Evolutionary conservation across 2,329 filamentous ascomycete genomes (phyloP).

Genomic region (Thielaviopsis punctulata): DNA sequence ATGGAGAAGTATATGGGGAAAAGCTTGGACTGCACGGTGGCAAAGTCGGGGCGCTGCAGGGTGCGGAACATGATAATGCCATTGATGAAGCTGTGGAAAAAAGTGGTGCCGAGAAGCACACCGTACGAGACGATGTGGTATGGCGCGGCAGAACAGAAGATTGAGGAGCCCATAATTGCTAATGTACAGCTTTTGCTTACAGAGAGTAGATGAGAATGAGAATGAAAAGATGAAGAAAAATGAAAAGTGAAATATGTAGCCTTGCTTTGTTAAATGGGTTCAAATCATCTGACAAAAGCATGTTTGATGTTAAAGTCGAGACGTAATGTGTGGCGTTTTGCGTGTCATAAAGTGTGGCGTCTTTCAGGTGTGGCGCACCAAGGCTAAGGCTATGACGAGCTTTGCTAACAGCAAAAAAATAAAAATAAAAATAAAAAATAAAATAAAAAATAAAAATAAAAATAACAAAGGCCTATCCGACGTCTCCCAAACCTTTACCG

Average conservation of each 20-base stretch:
- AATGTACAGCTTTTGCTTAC: too few species aligned
- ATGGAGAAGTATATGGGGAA: slow-evolving; percentile 83
- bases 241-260: background rate
- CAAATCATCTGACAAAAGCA: background rate
- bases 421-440: too few species aligned
- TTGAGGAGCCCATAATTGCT: slow-evolving; percentile 16
- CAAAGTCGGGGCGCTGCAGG: slow-evolving; percentile 66
- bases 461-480: background rate
- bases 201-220: background rate
- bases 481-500: background rate
- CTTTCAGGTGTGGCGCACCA: background rate
- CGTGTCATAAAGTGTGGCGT: background rate
- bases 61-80: slow-evolving; percentile 60
- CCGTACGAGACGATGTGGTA: slow-evolving; percentile 74
- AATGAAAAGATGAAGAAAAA: background rate
- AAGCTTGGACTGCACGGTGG: slow-evolving; percentile 57
- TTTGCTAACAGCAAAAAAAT: too few species aligned
- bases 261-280: too few species aligned
- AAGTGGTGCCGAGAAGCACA: slow-evolving; percentile 66
- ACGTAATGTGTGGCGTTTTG: background rate
- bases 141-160: slow-evolving; percentile 46
- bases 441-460: slow-evolving; percentile 7
- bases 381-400: slow-evolving; percentile 7
- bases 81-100: slow-evolving; percentile 73
- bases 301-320: background rate